These are phyloP conservation scores for Geotrichum candidum DNA, from an alignment of 1,139 yeast genomes.

Conservation along the genomic window DNA sequence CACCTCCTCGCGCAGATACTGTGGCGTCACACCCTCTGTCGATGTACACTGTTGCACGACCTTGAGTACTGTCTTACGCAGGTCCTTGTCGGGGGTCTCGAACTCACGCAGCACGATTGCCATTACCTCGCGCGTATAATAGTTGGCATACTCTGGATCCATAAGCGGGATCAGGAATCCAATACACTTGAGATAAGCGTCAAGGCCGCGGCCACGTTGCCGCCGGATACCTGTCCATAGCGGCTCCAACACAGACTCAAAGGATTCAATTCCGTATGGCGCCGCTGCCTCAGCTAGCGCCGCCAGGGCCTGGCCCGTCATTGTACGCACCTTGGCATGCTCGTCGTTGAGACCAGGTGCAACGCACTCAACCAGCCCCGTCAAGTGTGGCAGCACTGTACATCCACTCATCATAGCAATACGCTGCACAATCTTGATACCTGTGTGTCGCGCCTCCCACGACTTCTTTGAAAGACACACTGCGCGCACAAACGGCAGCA, in stretches of 20 bases:
- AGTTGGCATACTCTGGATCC: slow-evolving; percentile 76
- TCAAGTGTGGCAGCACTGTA: slow-evolving; percentile 56
- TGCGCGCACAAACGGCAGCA: slow-evolving; percentile 77
- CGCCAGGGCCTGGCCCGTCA: slow-evolving; percentile 67
- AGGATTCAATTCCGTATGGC: slow-evolving; percentile 89
- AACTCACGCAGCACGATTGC: slow-evolving; percentile 65
- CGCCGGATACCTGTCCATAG: slow-evolving; percentile 73
- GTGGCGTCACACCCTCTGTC: slow-evolving; percentile 47
- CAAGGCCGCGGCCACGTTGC: slow-evolving; percentile 73
- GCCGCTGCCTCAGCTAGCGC: slow-evolving; percentile 78
- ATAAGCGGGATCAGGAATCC: slow-evolving; percentile 81
- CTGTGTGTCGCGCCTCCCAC: slow-evolving; percentile 87
- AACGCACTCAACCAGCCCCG: slow-evolving; percentile 58
- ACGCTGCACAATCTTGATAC: slow-evolving; percentile 72
- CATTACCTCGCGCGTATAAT: slow-evolving; percentile 71
- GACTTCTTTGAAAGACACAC: slow-evolving; percentile 73
- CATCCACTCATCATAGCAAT: slow-evolving; percentile 64
- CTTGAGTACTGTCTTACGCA: slow-evolving; percentile 66
- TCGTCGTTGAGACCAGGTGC: slow-evolving; percentile 64
- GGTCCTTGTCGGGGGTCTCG: slow-evolving; percentile 79
- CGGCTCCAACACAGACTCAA: slow-evolving; percentile 66
- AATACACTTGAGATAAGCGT: slow-evolving; percentile 70
- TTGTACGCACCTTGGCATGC: slow-evolving; percentile 56
- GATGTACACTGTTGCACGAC: slow-evolving; percentile 54
- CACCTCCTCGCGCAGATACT: slow-evolving; percentile 45